Evolutionary conservation across 176 grass and related monocot genomes (phyloP), one percentile per base, ranked within the genome.

Genomic region (Tuctoria greenei): DNA sequence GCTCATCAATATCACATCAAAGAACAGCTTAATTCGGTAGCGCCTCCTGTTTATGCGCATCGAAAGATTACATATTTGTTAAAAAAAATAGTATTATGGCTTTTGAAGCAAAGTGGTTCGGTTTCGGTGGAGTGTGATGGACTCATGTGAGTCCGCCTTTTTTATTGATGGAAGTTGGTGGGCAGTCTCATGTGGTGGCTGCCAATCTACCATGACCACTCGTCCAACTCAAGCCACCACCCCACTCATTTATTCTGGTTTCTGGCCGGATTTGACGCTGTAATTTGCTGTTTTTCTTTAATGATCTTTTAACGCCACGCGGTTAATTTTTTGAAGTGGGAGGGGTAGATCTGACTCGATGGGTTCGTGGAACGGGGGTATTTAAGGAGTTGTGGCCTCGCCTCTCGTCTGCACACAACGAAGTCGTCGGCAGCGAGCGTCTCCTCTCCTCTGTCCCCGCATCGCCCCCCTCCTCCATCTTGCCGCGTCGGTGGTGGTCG

Each of bases 81-180:
- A 24, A 54, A 45, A 23, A 24, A 54, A 45, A 23, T 71, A 45
- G 39, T 72, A 67, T n/a, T 56, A 41, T 8, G 35, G 9, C 60
- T 61, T 61, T 68, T 54, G 7, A 73, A 73, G 68, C 73, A 62
- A 83, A 70, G 65, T 26, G 76, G 64, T 88, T 80, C 1, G 81
- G 69, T 84, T 88, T 80, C 1, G 81, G 69, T 84, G 27, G 76
- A 75, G 64, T 88, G 70, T 80, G 58, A 82, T 82, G 85, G 73
- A 62, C 74, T 79, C 67, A 44, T 82, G 61, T 55, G 73, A 70
- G 15, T 18, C 55, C 2, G 43, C 36, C 69, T 49, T 88, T 84
- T 45, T 45, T 47, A 76, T 47, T 64, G 71, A 64, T 47, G 78
- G 44, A 76, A 86, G 78, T 81, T 71, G 84, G 78, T 86, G 57